Conservation (phyloP, 805 yeast genomes). For the Kodamaea kaohsiungensis region DNA sequence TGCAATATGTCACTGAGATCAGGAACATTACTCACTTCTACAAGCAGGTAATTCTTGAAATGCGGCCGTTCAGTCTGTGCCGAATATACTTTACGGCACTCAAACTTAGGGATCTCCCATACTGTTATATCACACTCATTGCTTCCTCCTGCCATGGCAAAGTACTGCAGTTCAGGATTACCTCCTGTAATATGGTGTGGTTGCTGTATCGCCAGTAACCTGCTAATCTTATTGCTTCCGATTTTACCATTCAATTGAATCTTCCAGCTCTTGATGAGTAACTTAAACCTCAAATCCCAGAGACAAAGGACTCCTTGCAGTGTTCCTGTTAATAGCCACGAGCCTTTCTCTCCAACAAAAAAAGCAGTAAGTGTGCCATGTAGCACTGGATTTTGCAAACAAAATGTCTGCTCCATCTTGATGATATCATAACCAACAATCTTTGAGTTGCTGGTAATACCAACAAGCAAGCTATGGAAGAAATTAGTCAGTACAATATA, state of each 20-base stretch:
- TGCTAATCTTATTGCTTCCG: neutral
- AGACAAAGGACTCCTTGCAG: constrained; percentile 68
- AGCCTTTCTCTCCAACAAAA: constrained; percentile 49
- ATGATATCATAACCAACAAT: constrained; percentile 60
- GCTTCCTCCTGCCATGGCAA: constrained; percentile 69
- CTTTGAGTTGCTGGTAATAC: constrained; percentile 53
- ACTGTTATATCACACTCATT: constrained; percentile 56
- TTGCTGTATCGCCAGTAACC: neutral
- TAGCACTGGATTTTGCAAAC: constrained; percentile 53
- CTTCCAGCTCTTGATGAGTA: constrained; percentile 62
- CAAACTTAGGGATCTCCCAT: constrained; percentile 72
- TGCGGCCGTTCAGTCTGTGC: constrained; percentile 20
- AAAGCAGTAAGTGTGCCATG: constrained; percentile 71
- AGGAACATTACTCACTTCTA: constrained; percentile 19
- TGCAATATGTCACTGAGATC: neutral
- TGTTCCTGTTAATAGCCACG: constrained; percentile 79
- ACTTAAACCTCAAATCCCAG: constrained; percentile 77
- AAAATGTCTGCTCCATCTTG: constrained; percentile 45
- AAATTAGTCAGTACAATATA: constrained; percentile 48
- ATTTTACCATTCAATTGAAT: constrained; percentile 33
- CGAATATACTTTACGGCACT: constrained; percentile 46
- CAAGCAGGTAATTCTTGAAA: constrained; percentile 24
- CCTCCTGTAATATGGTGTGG: neutral
- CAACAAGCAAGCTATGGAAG: constrained; percentile 41
- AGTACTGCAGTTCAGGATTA: constrained; percentile 8